A percentile compares a stretch with the other conserved stretches of the same genome.
phyloP scores from a whole-genome alignment of 2,329 filamentous ascomycete species.

The Scopulariopsis brevicaulis region DNA sequence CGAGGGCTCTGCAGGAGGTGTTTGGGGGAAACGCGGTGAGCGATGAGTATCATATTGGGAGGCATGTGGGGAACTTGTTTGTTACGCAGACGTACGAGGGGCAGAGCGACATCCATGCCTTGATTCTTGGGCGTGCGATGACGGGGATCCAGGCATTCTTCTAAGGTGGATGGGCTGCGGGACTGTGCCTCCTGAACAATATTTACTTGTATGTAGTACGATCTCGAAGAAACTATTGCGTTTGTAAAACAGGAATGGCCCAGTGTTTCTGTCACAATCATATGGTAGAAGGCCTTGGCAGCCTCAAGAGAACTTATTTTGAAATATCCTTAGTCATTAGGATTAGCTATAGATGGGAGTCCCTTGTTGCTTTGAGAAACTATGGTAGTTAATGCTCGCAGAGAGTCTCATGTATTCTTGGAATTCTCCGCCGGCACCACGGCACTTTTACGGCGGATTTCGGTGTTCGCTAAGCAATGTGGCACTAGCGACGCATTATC shows the following conservation, averaged over 20 bases:
- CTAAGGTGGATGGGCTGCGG: constrained; percentile 19
- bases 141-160: constrained; percentile 73
- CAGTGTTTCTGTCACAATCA: no score
- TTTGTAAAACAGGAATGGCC: no score
- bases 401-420: neutral
- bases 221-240: neutral
- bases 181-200: neutral
- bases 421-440: neutral
- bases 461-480: neutral
- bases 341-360: no score
- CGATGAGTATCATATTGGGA: constrained; percentile 90
- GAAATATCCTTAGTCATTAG: no score
- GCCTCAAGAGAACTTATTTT: no score
- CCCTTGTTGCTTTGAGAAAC: no score
- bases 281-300: no score
- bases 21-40: constrained; percentile 98
- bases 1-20: constrained; percentile 77
- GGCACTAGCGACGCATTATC: no score
- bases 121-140: constrained; percentile 57
- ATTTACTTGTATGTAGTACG: no score
- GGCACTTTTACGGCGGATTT: neutral
- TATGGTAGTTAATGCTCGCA: no score
- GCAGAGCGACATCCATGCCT: constrained; percentile 88
- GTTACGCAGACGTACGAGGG: constrained; percentile 98
- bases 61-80: constrained; percentile 91